phyloP scores from a whole-genome alignment of 768 basidiomycete genomes.

The Chlorophyllum brunneum region DNA sequence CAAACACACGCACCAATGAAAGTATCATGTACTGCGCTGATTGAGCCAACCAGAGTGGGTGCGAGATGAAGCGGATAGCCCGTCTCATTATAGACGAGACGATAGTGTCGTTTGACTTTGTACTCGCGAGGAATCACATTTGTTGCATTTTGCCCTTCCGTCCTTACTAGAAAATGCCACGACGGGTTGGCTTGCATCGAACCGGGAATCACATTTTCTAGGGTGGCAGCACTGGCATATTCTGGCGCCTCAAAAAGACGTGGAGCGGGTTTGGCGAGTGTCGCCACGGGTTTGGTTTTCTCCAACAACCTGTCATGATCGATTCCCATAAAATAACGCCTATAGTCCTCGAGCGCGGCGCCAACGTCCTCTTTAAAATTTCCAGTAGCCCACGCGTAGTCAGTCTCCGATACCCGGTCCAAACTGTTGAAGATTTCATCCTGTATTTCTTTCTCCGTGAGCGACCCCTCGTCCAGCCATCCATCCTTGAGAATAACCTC shows the following conservation, averaged over 20 bases:
- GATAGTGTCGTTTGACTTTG: background rate
- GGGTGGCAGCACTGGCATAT: too few species aligned
- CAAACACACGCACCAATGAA: too few species aligned
- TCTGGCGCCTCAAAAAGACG: too few species aligned
- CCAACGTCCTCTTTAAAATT: background rate
- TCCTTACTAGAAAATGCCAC: too few species aligned
- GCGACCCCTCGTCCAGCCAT: too few species aligned
- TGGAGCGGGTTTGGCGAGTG: background rate
- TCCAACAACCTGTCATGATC: background rate
- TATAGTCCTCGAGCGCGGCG: background rate
- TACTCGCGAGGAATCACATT: too few species aligned
- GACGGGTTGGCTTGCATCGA: too few species aligned
- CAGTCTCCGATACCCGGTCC: background rate
- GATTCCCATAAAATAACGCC: background rate
- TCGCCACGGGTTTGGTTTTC: background rate
- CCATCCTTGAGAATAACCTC: too few species aligned
- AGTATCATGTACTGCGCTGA: background rate
- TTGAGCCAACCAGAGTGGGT: slow-evolving; percentile 15
- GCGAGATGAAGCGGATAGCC: slow-evolving; percentile 23
- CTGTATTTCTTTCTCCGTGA: slow-evolving; percentile 14
- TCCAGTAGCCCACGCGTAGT: too few species aligned
- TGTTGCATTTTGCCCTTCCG: too few species aligned
- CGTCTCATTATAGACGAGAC: background rate
- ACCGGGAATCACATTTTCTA: too few species aligned
- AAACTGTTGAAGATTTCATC: slow-evolving; percentile 9